Evolutionary conservation across 495 filamentous ascomycete species (phyloP).

Genomic region (Penicillium robsamsonii): DNA sequence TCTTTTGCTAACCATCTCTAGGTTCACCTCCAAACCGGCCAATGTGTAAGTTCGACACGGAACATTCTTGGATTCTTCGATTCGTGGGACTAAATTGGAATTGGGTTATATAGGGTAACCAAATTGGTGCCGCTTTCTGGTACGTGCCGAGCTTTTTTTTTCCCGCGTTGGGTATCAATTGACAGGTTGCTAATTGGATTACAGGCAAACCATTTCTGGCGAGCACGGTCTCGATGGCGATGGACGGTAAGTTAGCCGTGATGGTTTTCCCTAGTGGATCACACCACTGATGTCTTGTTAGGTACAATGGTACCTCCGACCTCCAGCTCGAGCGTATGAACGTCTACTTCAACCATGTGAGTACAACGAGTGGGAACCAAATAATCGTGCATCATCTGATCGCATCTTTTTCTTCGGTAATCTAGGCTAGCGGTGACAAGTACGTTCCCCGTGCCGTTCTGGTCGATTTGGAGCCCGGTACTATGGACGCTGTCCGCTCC

Average conservation of each 20-base stretch:
- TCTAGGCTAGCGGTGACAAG: constrained; percentile 89
- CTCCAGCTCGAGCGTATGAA: constrained; percentile 99
- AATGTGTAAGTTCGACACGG: constrained; percentile 70
- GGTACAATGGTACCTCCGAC: constrained; percentile 96
- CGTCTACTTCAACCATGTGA: constrained; percentile 99
- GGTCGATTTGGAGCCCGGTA: constrained; percentile 95
- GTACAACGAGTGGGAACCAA: constrained; percentile 17
- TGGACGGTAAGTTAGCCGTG: constrained; percentile 67
- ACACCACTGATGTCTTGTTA: constrained; percentile 43
- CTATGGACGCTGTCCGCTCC: constrained; percentile 99
- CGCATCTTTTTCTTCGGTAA: constrained; percentile 15
- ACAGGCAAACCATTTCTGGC: constrained; percentile 92
- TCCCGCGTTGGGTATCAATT: constrained; percentile 21
- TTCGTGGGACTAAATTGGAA: constrained; percentile 29
- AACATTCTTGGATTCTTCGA: constrained; percentile 12
- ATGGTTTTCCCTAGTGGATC: constrained; percentile 20
- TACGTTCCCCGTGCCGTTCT: constrained; percentile 99
- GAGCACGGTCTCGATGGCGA: constrained; percentile 98
- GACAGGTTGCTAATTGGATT: constrained; percentile 32
- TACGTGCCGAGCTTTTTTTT: constrained; percentile 39
- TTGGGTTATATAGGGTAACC: constrained; percentile 76
- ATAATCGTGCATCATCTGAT: constrained; percentile 1
- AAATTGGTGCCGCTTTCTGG: constrained; percentile 99
- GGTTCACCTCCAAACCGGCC: constrained; percentile 98
- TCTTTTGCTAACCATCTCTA: constrained; percentile 46